These are phyloP conservation scores for Pogostemon cablin DNA, from an alignment of 257 asterid species.

Conservation along the genomic window DNA sequence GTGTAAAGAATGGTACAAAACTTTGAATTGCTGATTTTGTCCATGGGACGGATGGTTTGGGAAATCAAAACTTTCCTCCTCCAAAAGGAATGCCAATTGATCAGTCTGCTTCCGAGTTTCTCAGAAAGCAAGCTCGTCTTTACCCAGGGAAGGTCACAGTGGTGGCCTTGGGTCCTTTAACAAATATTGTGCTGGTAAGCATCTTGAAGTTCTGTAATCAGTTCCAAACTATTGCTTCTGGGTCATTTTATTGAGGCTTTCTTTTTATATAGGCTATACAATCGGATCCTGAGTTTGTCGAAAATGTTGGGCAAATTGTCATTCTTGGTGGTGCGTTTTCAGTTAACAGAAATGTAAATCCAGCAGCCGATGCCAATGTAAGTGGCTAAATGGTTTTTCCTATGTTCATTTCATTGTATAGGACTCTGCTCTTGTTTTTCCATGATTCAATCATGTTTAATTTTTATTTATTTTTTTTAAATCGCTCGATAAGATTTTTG, in stretches of 20 bases:
- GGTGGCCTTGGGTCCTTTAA: constrained; percentile 97
- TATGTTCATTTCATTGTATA: not conserved
- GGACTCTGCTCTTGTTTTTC: constrained; percentile 8
- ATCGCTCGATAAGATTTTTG: constrained; percentile 66
- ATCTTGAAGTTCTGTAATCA: constrained; percentile 26
- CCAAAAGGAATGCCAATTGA: constrained; percentile 80
- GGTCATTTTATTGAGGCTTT: constrained; percentile 17
- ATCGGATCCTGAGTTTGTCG: constrained; percentile 73
- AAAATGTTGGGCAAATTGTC: constrained; percentile 81
- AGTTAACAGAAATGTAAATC: constrained; percentile 95
- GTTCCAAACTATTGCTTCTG: constrained; percentile 17
- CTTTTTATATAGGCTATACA: constrained; percentile 75
- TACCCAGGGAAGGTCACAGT: constrained; percentile 88
- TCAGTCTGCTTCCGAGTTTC: constrained; percentile 78
- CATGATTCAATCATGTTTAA: constrained; percentile 20
- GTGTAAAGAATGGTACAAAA: constrained; percentile 84
- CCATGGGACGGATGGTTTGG: constrained; percentile 98
- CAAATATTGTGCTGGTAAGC: constrained; percentile 88
- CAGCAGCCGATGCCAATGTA: constrained; percentile 99
- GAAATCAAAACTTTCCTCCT: constrained; percentile 95
- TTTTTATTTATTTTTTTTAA: constrained; percentile 23
- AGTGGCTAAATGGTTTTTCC: constrained; percentile 35
- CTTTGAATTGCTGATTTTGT: constrained; percentile 95
- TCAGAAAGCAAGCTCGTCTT: constrained; percentile 63
- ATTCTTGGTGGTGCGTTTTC: constrained; percentile 98